A percentile compares a stretch with the other conserved stretches of the same genome.
Conservation (phyloP, 768 basidiomycete genomes). For the Boletus subcaerulescens region DNA sequence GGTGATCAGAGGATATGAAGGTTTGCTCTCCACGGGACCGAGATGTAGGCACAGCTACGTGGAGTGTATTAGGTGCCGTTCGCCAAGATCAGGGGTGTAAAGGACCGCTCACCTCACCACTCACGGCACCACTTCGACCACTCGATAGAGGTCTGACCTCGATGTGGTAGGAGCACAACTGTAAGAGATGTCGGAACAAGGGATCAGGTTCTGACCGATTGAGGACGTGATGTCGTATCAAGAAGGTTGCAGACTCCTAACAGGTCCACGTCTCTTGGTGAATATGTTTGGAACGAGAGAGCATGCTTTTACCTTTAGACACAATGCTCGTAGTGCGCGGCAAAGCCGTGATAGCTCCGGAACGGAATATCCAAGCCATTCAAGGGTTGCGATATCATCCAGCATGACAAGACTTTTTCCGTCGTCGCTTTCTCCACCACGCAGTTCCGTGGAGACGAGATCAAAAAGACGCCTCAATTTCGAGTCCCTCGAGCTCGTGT, state of each 20-base stretch:
- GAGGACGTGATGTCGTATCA: slow-evolving; percentile 62
- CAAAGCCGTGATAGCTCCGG: slow-evolving; percentile 53
- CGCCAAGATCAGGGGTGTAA: not conserved
- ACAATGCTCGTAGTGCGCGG: slow-evolving; percentile 57
- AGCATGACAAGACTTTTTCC: slow-evolving; percentile 50
- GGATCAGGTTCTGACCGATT: slow-evolving; percentile 57
- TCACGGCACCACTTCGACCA: slow-evolving; percentile 74
- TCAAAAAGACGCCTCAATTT: slow-evolving; percentile 37
- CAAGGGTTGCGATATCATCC: slow-evolving; percentile 66
- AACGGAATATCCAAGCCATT: slow-evolving; percentile 64
- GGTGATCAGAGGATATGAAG: slow-evolving; percentile 39
- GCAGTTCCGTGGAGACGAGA: slow-evolving; percentile 31
- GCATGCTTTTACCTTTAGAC: slow-evolving; percentile 47
- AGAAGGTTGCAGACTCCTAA: slow-evolving; percentile 51
- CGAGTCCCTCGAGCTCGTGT: slow-evolving; percentile 7
- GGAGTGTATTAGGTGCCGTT: not conserved
- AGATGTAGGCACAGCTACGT: slow-evolving; percentile 61
- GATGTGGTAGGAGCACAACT: slow-evolving; percentile 64
- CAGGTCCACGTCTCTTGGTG: not conserved
- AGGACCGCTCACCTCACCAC: slow-evolving; percentile 57
- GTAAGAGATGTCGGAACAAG: slow-evolving; percentile 55
- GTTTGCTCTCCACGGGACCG: slow-evolving; percentile 41
- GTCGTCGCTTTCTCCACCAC: slow-evolving; percentile 1
- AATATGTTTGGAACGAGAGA: not conserved
- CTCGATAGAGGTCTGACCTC: slow-evolving; percentile 71